Evolutionary conservation across 1,139 yeast species (phyloP).

Genomic region (Yueomyces sp.): DNA sequence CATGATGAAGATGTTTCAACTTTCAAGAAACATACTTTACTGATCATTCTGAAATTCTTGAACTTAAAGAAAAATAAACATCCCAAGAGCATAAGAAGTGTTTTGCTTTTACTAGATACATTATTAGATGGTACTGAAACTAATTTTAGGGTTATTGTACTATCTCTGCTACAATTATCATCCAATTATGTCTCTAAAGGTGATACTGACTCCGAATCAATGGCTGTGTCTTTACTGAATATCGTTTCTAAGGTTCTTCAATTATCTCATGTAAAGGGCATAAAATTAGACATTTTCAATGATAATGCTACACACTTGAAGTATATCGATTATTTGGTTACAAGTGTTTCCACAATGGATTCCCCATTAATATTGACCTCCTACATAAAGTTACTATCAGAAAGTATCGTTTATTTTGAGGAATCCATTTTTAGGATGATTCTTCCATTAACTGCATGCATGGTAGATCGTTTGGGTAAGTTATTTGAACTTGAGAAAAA

Average conservation of each 20-base stretch:
- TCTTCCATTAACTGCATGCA: slow-evolving; percentile 23
- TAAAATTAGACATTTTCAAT: slow-evolving; percentile 22
- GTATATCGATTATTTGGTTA: slow-evolving; percentile 23
- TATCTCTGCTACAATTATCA: slow-evolving; percentile 23
- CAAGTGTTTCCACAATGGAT: slow-evolving; percentile 20
- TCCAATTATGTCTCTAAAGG: slow-evolving; percentile 18
- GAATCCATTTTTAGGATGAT: slow-evolving; percentile 21
- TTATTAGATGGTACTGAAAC: slow-evolving; percentile 46
- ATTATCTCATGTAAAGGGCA: slow-evolving; percentile 20
- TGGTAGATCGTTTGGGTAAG: slow-evolving; percentile 17
- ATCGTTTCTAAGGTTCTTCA: slow-evolving; percentile 22
- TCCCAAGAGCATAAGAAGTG: slow-evolving; percentile 25
- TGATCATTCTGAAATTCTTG: slow-evolving; percentile 37
- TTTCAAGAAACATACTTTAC: slow-evolving; percentile 43
- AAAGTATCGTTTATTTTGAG: slow-evolving; percentile 21
- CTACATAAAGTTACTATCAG: slow-evolving; percentile 21
- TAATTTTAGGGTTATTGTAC: slow-evolving; percentile 32
- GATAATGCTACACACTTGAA: slow-evolving; percentile 21
- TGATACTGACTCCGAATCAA: slow-evolving; percentile 17
- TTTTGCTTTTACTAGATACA: slow-evolving; percentile 32
- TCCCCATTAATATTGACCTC: slow-evolving; percentile 22
- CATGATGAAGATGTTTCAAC: slow-evolving; percentile 43
- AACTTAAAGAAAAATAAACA: slow-evolving; percentile 17
- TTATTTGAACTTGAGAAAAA: slow-evolving; percentile 13
- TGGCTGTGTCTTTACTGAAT: slow-evolving; percentile 21